Percentiles rank a stretch among this genome's conserved stretches.
These are phyloP conservation scores for Sugiyamaella boreocaroliniensis DNA, from an alignment of 805 yeast species.

Conservation along the genomic window DNA sequence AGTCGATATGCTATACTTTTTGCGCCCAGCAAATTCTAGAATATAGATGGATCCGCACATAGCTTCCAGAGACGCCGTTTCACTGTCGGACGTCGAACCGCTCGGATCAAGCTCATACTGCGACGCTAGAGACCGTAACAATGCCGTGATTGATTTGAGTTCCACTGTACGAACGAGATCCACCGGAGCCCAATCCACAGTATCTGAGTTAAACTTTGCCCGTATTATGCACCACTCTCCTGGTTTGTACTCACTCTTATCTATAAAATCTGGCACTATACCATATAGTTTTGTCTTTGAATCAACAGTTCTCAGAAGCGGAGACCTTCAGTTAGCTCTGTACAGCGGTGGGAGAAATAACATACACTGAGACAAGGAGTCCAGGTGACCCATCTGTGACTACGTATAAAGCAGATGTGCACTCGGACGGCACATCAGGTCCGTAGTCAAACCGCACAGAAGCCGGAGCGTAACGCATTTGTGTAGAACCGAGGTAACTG, in stretches of 20 bases:
- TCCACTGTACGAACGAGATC: neutral
- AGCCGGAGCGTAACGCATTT: neutral
- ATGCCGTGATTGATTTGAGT: neutral
- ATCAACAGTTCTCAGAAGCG: neutral
- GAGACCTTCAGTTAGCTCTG: conserved; percentile 3
- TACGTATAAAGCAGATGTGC: conserved; percentile 1
- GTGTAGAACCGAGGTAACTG: neutral
- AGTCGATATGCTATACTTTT: neutral
- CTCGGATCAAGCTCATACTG: conserved; percentile 5
- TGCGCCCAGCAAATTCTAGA: neutral
- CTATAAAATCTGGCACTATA: neutral
- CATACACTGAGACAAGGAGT: conserved; percentile 2
- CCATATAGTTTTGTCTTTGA: neutral
- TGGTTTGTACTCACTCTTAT: neutral
- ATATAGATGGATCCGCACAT: neutral
- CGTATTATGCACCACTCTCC: too few species aligned
- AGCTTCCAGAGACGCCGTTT: neutral
- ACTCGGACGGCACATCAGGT: neutral
- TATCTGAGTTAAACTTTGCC: neutral
- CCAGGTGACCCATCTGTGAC: neutral
- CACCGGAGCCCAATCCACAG: conserved; percentile 12
- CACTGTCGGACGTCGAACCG: neutral
- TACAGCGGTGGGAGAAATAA: neutral
- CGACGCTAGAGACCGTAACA: conserved; percentile 2
- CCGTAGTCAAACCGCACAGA: neutral